These are phyloP conservation scores for Phytophthora hybrid DNA, from an alignment of 352 stramenopile species.

Conservation along the genomic window DNA sequence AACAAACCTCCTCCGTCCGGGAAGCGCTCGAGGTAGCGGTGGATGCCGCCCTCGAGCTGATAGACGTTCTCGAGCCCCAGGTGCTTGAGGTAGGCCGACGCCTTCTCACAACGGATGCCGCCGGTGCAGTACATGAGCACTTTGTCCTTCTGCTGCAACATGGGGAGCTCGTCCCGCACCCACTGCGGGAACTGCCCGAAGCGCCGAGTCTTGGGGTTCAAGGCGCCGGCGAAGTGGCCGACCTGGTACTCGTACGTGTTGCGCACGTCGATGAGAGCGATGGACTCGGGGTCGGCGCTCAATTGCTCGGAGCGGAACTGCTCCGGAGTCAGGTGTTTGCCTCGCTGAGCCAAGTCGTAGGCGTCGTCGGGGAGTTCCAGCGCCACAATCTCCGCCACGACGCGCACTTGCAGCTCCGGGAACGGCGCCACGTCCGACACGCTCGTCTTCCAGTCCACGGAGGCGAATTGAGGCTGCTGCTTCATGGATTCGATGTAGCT, in stretches of 20 bases:
- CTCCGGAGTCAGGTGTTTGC: conserved; percentile 65
- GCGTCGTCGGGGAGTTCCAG: conserved; percentile 67
- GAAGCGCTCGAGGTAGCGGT: conserved; percentile 86
- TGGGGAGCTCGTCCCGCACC: conserved; percentile 61
- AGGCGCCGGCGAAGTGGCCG: conserved; percentile 73
- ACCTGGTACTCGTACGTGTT: conserved; percentile 88
- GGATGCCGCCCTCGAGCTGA: conserved; percentile 84
- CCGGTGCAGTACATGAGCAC: conserved; percentile 92
- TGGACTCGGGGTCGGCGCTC: conserved; percentile 21
- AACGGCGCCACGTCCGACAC: conserved; percentile 58
- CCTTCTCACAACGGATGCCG: conserved; percentile 88
- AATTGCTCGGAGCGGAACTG: conserved; percentile 67
- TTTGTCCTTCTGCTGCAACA: conserved; percentile 70
- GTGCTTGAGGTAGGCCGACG: conserved; percentile 78
- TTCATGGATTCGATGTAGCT: conserved; percentile 75
- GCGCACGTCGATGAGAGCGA: conserved; percentile 77
- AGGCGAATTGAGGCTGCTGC: conserved; percentile 33
- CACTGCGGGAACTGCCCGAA: conserved; percentile 84
- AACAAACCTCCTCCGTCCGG: conserved; percentile 75
- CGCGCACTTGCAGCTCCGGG: conserved; percentile 71
- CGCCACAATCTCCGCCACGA: conserved; percentile 78
- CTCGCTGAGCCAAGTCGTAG: conserved; percentile 57
- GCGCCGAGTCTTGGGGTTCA: conserved; percentile 84
- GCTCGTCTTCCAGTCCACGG: conserved; percentile 90
- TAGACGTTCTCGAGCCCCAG: conserved; percentile 77